Percentiles rank a stretch among this genome's conserved stretches.
phyloP scores from a whole-genome alignment of 1,284 basidiomycete genomes.

The Trametes versicolor region DNA sequence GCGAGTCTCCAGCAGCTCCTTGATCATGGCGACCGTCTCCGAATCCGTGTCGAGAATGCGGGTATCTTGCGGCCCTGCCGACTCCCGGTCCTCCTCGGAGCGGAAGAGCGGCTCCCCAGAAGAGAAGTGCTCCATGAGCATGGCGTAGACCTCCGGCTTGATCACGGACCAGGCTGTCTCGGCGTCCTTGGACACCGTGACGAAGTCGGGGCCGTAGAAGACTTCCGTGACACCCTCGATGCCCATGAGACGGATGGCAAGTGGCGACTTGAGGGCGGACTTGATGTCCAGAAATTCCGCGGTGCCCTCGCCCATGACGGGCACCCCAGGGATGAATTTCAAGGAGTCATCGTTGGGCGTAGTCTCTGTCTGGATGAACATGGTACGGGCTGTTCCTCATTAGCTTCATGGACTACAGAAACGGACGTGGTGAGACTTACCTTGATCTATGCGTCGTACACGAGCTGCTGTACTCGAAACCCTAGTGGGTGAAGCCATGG shows the following conservation, averaged over 20 bases:
- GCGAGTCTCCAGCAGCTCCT: conserved; percentile 94
- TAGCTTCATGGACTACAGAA: not conserved
- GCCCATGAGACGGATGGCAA: conserved; percentile 93
- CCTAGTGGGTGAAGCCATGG: conserved; percentile 48
- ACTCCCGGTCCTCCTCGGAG: conserved; percentile 78
- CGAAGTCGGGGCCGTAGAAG: conserved; percentile 98
- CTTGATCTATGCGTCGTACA: conserved; percentile 36
- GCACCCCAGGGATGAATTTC: conserved; percentile 95
- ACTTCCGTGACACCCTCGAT: conserved; percentile 90
- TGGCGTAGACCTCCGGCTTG: conserved; percentile 99
- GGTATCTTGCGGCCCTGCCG: conserved; percentile 94
- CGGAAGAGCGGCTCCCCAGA: conserved; percentile 89
- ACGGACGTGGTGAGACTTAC: conserved; percentile 22
- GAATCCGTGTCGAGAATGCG: conserved; percentile 94
- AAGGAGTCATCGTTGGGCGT: conserved; percentile 98
- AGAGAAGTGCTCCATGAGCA: conserved; percentile 98
- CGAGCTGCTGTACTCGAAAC: conserved; percentile 26
- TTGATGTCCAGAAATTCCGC: conserved; percentile 95
- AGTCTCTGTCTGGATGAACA: conserved; percentile 98
- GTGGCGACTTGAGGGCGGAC: conserved; percentile 85
- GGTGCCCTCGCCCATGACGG: conserved; percentile 83
- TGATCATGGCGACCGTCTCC: conserved; percentile 99
- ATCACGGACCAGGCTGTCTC: conserved; percentile 89
- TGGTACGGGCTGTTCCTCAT: conserved; percentile 72
- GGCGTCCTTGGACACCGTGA: conserved; percentile 94